A percentile compares a stretch with the other conserved stretches of the same genome.
phyloP scores from a whole-genome alignment of 176 grass and related monocot genomes.

The Eleusine indica region DNA sequence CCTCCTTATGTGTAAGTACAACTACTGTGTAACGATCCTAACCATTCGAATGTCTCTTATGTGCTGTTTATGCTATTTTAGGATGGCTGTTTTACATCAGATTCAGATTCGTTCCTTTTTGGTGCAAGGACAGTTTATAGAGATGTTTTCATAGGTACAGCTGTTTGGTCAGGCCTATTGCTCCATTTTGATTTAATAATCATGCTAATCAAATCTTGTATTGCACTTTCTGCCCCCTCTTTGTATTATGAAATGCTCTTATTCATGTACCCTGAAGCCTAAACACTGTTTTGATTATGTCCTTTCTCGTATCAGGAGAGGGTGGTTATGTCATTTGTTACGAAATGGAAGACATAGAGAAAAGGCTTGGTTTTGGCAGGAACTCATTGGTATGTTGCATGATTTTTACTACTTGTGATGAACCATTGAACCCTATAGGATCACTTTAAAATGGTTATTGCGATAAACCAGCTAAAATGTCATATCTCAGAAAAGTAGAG shows the following conservation, averaged over 20 bases:
- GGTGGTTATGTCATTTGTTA: constrained; percentile 81
- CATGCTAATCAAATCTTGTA: not conserved
- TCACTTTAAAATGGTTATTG: constrained; percentile 2
- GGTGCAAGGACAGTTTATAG: constrained; percentile 94
- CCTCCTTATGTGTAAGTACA: constrained; percentile 79
- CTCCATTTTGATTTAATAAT: not conserved
- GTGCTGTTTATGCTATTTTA: constrained; percentile 43
- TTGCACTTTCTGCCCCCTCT: constrained; percentile 15
- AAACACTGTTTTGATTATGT: constrained; percentile 36
- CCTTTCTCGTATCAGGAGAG: constrained; percentile 60
- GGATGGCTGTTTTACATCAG: constrained; percentile 93
- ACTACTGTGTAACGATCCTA: not conserved
- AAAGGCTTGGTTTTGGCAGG: constrained; percentile 84
- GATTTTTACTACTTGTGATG: constrained; percentile 22
- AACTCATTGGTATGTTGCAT: constrained; percentile 77
- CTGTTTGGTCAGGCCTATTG: constrained; percentile 6
- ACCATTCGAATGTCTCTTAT: constrained; percentile 25
- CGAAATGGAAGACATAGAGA: constrained; percentile 93
- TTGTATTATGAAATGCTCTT: constrained; percentile 27
- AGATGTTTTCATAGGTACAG: constrained; percentile 85
- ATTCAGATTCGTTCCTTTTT: constrained; percentile 95
- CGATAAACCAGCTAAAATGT: not conserved
- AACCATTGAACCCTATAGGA: not conserved
- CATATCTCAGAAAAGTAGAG: not conserved
- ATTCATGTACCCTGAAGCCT: constrained; percentile 6